Base-by-base conservation (phyloP, 805 yeast species). In the Lipomyces spencermartinsiae region DNA sequence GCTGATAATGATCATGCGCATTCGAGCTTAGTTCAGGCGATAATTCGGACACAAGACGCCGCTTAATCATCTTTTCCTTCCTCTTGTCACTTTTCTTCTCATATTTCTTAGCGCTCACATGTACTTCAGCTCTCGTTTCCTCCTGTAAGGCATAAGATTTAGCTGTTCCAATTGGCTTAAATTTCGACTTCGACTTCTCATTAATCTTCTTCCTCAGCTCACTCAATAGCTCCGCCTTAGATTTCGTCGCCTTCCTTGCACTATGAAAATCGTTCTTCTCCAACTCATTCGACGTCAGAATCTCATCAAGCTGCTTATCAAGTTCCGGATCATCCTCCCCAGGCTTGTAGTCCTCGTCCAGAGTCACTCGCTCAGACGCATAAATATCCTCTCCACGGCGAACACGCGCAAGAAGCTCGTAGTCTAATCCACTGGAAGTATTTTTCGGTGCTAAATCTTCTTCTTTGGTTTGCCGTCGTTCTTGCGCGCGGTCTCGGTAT, bases 401-500 rank as follows among this genome's bases (percentile, higher is more conserved):
- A 6, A 58, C 54, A 16, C 66, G 46, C 25, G 49, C 37, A 55
- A 69, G 63, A 1, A 69, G 53, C 16, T 69, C 69, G 34, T 68
- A 69, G 56, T 69, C 68, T 12, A 69, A 65, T 3, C 67, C 72
- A 61, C 43, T 51, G 34, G 34, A 22, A 8, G 22, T 7, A 25
- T 31, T 31, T 4, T 16, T 31, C 9, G 37, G 49, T 5, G 33
- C 61, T 19, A 19, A 61, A 16, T 62, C 70, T 29, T 56, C 71
- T 5, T 51, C 61, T 34, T 56, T 61, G 14, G 64, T 60, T 12
- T 57, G 51, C 10, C 70, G 63, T 9, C 70, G 67, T 57, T 68
- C 71, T 12, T 63, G 55, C 10, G 71, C 70, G 22, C 71, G 67
- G 25, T 68, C 71, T 2, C 71, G 64, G 56, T 68, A 68, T 33